These are phyloP conservation scores for Aureobasidium sp. DNA, from an alignment of 2,329 filamentous ascomycete species.

Conservation along the genomic window DNA sequence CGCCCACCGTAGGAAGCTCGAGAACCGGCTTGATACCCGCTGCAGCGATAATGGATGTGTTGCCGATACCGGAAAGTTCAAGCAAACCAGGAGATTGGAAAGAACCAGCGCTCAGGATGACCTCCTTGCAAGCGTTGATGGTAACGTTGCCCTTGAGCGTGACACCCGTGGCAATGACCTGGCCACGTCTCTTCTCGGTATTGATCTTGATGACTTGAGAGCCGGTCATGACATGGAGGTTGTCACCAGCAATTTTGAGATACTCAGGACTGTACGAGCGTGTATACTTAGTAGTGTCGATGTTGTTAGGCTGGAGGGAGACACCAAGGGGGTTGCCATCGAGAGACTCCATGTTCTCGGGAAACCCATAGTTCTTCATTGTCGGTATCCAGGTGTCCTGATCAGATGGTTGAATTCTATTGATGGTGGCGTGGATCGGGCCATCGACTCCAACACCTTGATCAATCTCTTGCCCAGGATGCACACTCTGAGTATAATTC, in stretches of 20 bases:
- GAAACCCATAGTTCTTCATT: constrained; percentile 14
- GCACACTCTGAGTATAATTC: constrained; percentile 28
- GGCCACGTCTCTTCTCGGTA: constrained; percentile 17
- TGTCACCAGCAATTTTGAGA: constrained; percentile 18
- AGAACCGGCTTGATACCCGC: constrained; percentile 30
- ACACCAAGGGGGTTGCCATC: constrained; percentile 6
- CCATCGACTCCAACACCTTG: constrained; percentile 10
- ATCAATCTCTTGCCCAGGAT: constrained; percentile 12
- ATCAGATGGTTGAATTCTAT: constrained; percentile 5
- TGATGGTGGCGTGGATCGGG: constrained; percentile 1
- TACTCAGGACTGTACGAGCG: constrained; percentile 12
- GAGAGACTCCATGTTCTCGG: constrained; percentile 12
- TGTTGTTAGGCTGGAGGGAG: constrained; percentile 24
- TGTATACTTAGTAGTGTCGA: constrained; percentile 13
- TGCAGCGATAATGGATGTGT: constrained; percentile 25
- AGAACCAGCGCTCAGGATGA: constrained; percentile 50
- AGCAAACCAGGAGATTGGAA: constrained; percentile 48
- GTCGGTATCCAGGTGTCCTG: constrained; percentile 17
- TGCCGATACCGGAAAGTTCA: constrained; percentile 52
- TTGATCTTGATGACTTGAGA: constrained; percentile 32
- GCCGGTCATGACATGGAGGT: constrained; percentile 33
- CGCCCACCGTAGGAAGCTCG: constrained; percentile 35
- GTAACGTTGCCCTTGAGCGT: constrained; percentile 22
- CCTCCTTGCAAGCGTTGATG: constrained; percentile 24
- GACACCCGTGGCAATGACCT: constrained; percentile 23